These are phyloP conservation scores for Pseudogymnoascus sp. DNA, from an alignment of 2,329 filamentous ascomycete genomes.

Conservation along the genomic window DNA sequence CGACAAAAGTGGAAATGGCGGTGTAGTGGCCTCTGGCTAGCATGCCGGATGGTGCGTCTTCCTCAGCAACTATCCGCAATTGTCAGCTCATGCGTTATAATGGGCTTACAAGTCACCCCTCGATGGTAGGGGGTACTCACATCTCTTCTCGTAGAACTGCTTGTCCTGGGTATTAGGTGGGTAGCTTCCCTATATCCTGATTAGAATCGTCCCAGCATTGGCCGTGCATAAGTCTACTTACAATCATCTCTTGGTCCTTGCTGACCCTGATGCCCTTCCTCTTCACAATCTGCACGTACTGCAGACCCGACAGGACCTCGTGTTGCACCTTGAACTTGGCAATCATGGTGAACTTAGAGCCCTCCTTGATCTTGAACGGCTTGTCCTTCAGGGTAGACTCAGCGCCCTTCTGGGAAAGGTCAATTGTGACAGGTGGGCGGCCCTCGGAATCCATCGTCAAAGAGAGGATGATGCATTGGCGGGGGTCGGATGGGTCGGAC, in stretches of 20 bases:
- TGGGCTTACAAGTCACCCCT: slow-evolving; percentile 4
- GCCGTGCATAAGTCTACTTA: slow-evolving; percentile 40
- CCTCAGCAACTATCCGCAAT: slow-evolving; percentile 64
- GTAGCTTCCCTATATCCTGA: slow-evolving; percentile 66
- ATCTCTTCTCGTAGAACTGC: slow-evolving; percentile 81
- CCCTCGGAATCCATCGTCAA: slow-evolving; percentile 83
- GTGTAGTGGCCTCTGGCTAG: slow-evolving; percentile 85
- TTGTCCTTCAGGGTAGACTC: slow-evolving; percentile 77
- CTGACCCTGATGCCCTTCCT: slow-evolving; percentile 77
- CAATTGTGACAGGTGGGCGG: slow-evolving; percentile 79
- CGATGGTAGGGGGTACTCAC: slow-evolving; percentile 48
- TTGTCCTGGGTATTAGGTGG: slow-evolving; percentile 87
- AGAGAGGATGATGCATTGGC: slow-evolving; percentile 87
- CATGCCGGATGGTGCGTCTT: slow-evolving; percentile 90
- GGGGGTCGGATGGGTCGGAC: slow-evolving; percentile 72
- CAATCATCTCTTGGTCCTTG: slow-evolving; percentile 98
- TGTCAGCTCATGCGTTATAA: slow-evolving; percentile 6
- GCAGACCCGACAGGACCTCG: slow-evolving; percentile 88
- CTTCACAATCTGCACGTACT: slow-evolving; percentile 93
- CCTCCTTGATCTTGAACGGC: slow-evolving; percentile 97
- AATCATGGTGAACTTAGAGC: slow-evolving; percentile 88
- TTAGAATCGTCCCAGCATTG: neutral
- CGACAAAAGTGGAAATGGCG: slow-evolving; percentile 82
- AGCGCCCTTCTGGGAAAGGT: slow-evolving; percentile 68
- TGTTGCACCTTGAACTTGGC: slow-evolving; percentile 94